These are phyloP conservation scores for Penicillium crystallinum DNA, from an alignment of 495 filamentous ascomycete species.

Conservation along the genomic window DNA sequence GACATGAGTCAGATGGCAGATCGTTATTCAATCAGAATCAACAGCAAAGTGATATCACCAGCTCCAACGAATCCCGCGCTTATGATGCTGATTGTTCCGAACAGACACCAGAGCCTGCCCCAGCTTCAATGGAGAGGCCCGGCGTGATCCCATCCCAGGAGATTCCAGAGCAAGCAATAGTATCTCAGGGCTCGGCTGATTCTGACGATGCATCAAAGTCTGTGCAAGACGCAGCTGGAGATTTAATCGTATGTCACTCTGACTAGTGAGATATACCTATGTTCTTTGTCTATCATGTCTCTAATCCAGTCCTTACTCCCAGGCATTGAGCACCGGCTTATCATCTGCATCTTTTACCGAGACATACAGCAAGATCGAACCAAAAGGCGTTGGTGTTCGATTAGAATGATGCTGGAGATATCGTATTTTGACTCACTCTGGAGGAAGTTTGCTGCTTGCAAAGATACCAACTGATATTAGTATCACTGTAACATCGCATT, in stretches of 20 bases:
- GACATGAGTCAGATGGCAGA: neutral
- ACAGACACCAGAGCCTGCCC: neutral
- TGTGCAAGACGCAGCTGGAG: neutral
- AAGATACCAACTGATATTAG: neutral
- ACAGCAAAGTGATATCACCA: conserved; percentile 6
- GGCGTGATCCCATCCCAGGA: neutral
- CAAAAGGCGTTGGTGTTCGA: neutral
- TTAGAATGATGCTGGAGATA: neutral
- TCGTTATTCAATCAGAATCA: neutral
- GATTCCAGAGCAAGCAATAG: no score
- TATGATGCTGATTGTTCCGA: neutral
- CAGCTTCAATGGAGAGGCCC: neutral
- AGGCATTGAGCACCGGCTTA: neutral
- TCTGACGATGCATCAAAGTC: neutral
- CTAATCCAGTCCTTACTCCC: neutral
- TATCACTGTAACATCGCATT: neutral
- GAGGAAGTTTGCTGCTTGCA: neutral
- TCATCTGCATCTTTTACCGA: neutral
- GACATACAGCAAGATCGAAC: neutral
- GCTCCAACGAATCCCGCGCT: neutral
- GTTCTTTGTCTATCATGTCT: neutral
- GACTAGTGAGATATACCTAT: neutral
- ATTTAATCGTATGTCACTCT: neutral
- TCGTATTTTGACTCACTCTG: neutral
- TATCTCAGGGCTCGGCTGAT: neutral